phyloP scores from a whole-genome alignment of 2,329 filamentous ascomycete species.

The Scortechinia acanthostroma region DNA sequence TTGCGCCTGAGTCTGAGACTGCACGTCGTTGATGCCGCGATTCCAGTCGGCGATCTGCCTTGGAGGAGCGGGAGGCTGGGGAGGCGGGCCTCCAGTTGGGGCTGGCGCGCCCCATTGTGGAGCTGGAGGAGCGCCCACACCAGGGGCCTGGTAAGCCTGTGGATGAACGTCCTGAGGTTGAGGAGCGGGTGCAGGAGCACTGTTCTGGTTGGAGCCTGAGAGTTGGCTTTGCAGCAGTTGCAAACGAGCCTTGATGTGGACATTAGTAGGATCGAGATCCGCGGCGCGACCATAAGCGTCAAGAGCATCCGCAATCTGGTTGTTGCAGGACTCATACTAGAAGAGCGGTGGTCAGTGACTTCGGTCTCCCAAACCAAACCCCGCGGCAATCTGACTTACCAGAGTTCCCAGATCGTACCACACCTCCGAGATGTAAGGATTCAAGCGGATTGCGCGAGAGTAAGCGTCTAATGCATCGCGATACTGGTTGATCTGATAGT shows the following conservation, averaged over 20 bases:
- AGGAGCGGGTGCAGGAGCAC: conserved; percentile 62
- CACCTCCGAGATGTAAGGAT: conserved; percentile 96
- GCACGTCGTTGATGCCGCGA: background rate
- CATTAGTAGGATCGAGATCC: conserved; percentile 85
- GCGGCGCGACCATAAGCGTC: conserved; percentile 93
- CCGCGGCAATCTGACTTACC: conserved; percentile 55
- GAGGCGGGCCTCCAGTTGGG: conserved; percentile 23
- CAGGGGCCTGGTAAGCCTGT: conserved; percentile 80
- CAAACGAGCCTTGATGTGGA: conserved; percentile 90
- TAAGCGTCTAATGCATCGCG: conserved; percentile 95
- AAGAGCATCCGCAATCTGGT: conserved; percentile 90
- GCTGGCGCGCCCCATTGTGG: conserved; percentile 84
- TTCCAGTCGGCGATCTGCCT: conserved; percentile 7
- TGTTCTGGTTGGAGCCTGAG: conserved; percentile 54
- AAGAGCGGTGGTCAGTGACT: too few species aligned
- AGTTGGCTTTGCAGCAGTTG: conserved; percentile 80
- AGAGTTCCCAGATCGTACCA: conserved; percentile 97
- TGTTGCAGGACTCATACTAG: conserved; percentile 99
- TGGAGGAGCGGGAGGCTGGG: conserved; percentile 15
- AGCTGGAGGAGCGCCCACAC: conserved; percentile 74
- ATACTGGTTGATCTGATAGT: conserved; percentile 99
- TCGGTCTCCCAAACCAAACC: conserved; percentile 6
- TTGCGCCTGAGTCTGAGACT: conserved; percentile 53
- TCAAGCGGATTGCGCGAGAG: conserved; percentile 88
- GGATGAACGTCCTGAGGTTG: conserved; percentile 93